phyloP scores from a whole-genome alignment of 345 rosid species.

The Physaria fendleri region DNA sequence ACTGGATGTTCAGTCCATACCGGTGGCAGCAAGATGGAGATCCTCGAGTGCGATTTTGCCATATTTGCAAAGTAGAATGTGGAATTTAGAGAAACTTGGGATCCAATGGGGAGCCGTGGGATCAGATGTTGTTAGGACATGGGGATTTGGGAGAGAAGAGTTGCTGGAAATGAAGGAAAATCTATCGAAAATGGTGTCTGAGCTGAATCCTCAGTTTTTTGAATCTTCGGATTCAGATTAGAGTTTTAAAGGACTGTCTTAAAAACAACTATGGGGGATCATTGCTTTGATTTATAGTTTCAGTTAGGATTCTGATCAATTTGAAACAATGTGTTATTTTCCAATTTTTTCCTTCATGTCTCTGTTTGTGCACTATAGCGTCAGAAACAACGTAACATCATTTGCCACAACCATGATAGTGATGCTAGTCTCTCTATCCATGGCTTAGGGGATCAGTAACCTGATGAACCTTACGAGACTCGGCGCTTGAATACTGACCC shows the following conservation, averaged over 20 bases:
- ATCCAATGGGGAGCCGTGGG: slow-evolving; percentile 59
- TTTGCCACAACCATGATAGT: not conserved
- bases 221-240: slow-evolving; percentile 63
- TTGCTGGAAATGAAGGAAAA: slow-evolving; percentile 65
- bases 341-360: not conserved
- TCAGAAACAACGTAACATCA: slow-evolving; percentile 6
- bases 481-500: slow-evolving; percentile 76
- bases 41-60: slow-evolving; percentile 68
- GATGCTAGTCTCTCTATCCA: slow-evolving; percentile 39
- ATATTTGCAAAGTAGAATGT: slow-evolving; percentile 53
- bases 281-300: not conserved
- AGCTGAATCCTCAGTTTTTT: slow-evolving; percentile 38
- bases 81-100: slow-evolving; percentile 49
- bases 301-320: not conserved
- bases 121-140: slow-evolving; percentile 51
- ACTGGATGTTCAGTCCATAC: slow-evolving; percentile 68
- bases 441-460: slow-evolving; percentile 87
- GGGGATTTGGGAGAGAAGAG: slow-evolving; percentile 89
- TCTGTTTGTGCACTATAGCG: slow-evolving; percentile 10
- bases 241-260: not conserved
- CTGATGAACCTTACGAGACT: slow-evolving; percentile 60
- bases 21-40: slow-evolving; percentile 63
- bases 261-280: not conserved
- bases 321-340: not conserved
- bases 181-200: slow-evolving; percentile 54